These are phyloP conservation scores for Graphilbum sp. DNA, from an alignment of 2,329 filamentous ascomycete genomes.

Conservation along the genomic window DNA sequence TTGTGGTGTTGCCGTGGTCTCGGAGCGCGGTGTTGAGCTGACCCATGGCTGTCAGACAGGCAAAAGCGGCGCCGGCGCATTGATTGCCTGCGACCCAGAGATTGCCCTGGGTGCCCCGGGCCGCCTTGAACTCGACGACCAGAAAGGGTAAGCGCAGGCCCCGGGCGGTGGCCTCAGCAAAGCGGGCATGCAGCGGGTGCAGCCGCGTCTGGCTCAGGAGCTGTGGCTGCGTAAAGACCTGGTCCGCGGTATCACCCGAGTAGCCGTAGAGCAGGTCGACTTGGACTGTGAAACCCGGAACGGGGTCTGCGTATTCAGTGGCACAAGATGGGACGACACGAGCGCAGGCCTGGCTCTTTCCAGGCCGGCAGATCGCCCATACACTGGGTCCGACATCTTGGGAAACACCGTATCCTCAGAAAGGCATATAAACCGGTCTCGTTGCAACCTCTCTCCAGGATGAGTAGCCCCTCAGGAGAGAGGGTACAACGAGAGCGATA, in stretches of 20 bases:
- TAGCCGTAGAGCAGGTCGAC: constrained; percentile 6
- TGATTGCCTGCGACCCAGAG: constrained; percentile 2
- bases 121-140: constrained; percentile 6
- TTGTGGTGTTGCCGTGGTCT: neutral
- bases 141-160: constrained; percentile 7
- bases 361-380: neutral
- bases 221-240: constrained; percentile 4
- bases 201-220: neutral
- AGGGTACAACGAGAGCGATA: too few relatives aligned
- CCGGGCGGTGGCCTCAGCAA: neutral
- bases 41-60: constrained; percentile 4
- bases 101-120: constrained; percentile 3
- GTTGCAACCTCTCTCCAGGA: too few relatives aligned
- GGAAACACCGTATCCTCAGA: neutral
- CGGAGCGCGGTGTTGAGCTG: neutral
- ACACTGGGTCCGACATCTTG: neutral
- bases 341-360: neutral
- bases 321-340: neutral
- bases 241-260: neutral
- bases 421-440: too few relatives aligned
- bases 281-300: constrained; percentile 3
- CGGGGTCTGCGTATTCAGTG: constrained; percentile 1
- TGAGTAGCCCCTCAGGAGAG: too few relatives aligned
- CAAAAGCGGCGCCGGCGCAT: constrained; percentile 5
- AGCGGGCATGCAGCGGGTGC: neutral